A percentile compares a stretch with the other conserved stretches of the same genome.
Conservation (phyloP, 208 protist genomes). For the Trypanosoma grayi region DNA sequence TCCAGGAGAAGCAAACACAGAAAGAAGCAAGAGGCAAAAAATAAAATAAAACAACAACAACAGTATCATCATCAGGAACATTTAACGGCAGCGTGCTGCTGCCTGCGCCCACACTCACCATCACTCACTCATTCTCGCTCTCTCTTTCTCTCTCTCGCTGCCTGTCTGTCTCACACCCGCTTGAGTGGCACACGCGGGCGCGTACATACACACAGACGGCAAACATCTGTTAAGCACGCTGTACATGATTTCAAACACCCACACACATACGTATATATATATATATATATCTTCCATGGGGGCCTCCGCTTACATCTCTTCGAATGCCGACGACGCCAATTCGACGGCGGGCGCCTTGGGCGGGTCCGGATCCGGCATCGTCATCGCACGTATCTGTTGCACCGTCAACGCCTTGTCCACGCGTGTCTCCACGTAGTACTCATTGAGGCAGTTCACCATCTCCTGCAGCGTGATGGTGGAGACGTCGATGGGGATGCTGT, state of each 20-base stretch:
- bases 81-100: too few species aligned
- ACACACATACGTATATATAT: conserved; percentile 3
- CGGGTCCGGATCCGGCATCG: conserved; percentile 24
- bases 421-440: conserved; percentile 64
- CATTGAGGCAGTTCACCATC: conserved; percentile 81
- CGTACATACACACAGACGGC: too few species aligned
- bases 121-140: too few species aligned
- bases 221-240: not conserved
- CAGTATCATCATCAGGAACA: too few species aligned
- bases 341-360: not conserved
- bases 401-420: conserved; percentile 47
- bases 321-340: too few species aligned
- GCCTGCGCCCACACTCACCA: too few species aligned
- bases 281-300: conserved; percentile 1
- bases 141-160: not conserved
- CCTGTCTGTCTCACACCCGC: not conserved
- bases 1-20: conserved; percentile 8
- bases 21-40: conserved; percentile 11
- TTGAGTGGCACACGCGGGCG: too few species aligned
- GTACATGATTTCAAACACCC: too few species aligned
- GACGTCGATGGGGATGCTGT: conserved; percentile 69
- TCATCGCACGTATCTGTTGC: conserved; percentile 46
- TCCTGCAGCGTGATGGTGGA: conserved; percentile 82
- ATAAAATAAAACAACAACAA: not conserved
- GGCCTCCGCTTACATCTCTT: too few species aligned